Percentiles rank a stretch among this genome's conserved stretches.
Evolutionary conservation across 495 filamentous ascomycete genomes (phyloP).

Genomic region (Penicillium pancosmium): DNA sequence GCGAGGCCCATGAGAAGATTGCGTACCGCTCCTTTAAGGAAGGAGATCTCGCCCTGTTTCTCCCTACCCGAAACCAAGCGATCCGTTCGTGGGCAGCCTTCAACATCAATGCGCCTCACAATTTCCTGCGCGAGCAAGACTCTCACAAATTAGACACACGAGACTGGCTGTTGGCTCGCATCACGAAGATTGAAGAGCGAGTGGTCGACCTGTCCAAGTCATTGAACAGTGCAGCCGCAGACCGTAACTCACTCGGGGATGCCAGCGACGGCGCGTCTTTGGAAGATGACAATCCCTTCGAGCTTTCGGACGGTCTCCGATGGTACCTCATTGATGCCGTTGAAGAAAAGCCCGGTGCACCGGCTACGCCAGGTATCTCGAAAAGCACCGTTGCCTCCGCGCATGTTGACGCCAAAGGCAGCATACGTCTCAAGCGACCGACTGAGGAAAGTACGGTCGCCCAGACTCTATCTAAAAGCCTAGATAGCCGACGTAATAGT

Average conservation of each 20-base stretch:
- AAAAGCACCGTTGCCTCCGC: slow-evolving; percentile 91
- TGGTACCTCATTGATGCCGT: slow-evolving; percentile 95
- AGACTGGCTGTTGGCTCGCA: slow-evolving; percentile 94
- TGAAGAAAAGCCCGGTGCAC: slow-evolving; percentile 95
- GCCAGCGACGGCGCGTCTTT: slow-evolving; percentile 60
- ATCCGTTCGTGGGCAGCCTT: slow-evolving; percentile 98
- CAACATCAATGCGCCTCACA: slow-evolving; percentile 95
- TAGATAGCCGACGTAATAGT: slow-evolving; percentile 89
- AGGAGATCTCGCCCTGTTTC: slow-evolving; percentile 92
- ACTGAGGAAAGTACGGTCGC: slow-evolving; percentile 62
- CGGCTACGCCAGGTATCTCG: slow-evolving; percentile 82
- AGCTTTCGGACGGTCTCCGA: slow-evolving; percentile 89
- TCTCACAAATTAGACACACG: slow-evolving; percentile 76
- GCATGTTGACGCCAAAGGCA: slow-evolving; percentile 81
- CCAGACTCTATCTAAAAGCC: slow-evolving; percentile 79
- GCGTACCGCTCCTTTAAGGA: slow-evolving; percentile 96
- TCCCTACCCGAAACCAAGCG: slow-evolving; percentile 90
- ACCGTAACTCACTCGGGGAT: slow-evolving; percentile 55
- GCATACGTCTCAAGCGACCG: slow-evolving; percentile 59
- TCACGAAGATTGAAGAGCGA: slow-evolving; percentile 87
- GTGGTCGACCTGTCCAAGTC: slow-evolving; percentile 91
- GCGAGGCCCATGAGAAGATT: slow-evolving; percentile 93
- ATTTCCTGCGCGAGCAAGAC: slow-evolving; percentile 93
- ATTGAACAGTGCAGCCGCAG: slow-evolving; percentile 58
- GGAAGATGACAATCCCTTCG: slow-evolving; percentile 98